phyloP scores from a whole-genome alignment of 2,329 filamentous ascomycete genomes.

The Aspergillus arachidicola region DNA sequence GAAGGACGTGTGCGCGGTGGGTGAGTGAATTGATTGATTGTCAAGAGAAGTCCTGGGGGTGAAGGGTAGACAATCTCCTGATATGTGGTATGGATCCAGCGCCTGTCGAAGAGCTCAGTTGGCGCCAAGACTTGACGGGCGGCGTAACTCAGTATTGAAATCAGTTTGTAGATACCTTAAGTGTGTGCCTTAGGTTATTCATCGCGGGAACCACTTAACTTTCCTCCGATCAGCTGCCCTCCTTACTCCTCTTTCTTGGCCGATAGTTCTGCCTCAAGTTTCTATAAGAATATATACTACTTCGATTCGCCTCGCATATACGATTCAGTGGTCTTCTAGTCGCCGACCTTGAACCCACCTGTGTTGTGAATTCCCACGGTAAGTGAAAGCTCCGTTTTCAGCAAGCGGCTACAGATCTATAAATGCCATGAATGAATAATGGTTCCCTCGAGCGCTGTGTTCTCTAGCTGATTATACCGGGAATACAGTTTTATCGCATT shows the following conservation, averaged over 20 bases:
- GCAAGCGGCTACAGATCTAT: neutral
- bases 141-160: neutral
- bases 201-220: neutral
- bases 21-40: neutral
- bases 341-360: neutral
- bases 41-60: neutral
- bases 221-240: neutral
- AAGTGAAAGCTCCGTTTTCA: slow-evolving; percentile 7
- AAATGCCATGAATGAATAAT: neutral
- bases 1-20: neutral
- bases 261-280: neutral
- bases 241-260: neutral
- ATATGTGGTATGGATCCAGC: neutral
- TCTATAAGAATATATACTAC: neutral
- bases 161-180: neutral
- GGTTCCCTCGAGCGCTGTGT: neutral
- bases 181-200: neutral
- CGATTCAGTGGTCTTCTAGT: neutral
- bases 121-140: slow-evolving; percentile 5
- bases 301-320: neutral
- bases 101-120: slow-evolving; percentile 6
- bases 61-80: neutral
- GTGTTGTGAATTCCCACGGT: neutral
- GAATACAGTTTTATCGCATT: neutral
- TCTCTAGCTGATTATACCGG: neutral